Base-by-base conservation (phyloP, 768 basidiomycete genomes). In the Termitomyces sp. region DNA sequence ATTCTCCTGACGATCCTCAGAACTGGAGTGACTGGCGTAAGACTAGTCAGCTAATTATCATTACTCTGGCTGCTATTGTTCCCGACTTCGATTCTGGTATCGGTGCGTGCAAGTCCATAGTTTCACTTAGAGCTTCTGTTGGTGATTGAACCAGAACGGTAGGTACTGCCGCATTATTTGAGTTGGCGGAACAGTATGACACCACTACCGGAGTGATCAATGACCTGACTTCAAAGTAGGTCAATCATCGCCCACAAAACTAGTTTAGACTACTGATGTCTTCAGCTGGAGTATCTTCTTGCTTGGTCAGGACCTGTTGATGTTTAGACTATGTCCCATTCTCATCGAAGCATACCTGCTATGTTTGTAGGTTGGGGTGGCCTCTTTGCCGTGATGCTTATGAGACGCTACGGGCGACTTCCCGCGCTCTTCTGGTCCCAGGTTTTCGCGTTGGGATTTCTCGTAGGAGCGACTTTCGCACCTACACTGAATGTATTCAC, bases 401-500 rank as follows among this genome's bases (percentile, higher is more conserved):
- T 87, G 66, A 74, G 85, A 40, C 79, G 83, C 17, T 78, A 70
- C 52, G 87, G 87, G 7, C 79, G 87, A 41, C 75, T 89, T 0
- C 85, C 86, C 0, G 73, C 86, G 10, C 67, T 89, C 39, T 88
- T 87, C 70, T 89, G 86, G 86, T 83, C 84, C 0, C 86, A 88
- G 70, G 59, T 87, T 11, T 65, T 86, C 25, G 79, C 82, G 0
- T 63, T 85, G 6, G 80, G 75, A 2, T 88, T 84, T 70, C 69
- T 82, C 17, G 67, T 81, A 19, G 83, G 83, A 0, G 76, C 76
- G 52, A 80, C 82, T 0, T 79, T 83, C 51, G 79, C 83, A 0
- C 82, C 81, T 0, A 74, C 76, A 58, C 62, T 85, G 28, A 74
- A 72, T 16, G 77, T 75, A 0, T 83, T 83, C 63, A 72, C 81